phyloP scores from a whole-genome alignment of 176 grass and related monocot genomes.

The Elaeis guineensis region DNA sequence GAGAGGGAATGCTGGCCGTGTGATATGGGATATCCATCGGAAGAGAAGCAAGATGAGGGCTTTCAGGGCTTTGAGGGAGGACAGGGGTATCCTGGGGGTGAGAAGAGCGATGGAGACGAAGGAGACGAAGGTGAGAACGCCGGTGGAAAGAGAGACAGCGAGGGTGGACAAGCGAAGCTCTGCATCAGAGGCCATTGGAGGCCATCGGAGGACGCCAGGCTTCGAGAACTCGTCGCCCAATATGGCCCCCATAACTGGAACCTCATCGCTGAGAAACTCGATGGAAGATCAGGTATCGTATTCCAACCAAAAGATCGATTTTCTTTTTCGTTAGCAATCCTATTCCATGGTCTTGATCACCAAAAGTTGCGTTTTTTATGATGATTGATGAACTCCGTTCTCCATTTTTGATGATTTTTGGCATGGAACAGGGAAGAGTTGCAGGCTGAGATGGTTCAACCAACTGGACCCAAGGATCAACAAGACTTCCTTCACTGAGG shows the following conservation, averaged over 20 bases:
- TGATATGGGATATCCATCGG: no score
- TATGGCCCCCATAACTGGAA: slow-evolving; percentile 16
- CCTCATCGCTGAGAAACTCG: slow-evolving; percentile 3
- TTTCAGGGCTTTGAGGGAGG: no score
- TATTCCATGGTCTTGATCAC: no score
- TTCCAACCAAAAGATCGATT: neutral
- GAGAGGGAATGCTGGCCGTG: no score
- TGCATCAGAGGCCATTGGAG: slow-evolving; percentile 12
- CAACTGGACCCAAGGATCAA: slow-evolving; percentile 23
- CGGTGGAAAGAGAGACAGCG: neutral
- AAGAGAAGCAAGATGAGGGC: no score
- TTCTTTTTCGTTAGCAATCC: no score
- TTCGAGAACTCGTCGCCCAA: slow-evolving; percentile 2
- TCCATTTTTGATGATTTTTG: no score
- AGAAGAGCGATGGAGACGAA: no score
- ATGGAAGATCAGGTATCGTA: slow-evolving; percentile 6
- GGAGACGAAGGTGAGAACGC: no score
- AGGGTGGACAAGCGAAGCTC: neutral
- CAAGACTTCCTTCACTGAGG: slow-evolving; percentile 13
- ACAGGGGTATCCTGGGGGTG: no score
- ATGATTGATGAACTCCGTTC: no score
- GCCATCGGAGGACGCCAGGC: slow-evolving; percentile 12
- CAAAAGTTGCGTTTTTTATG: no score
- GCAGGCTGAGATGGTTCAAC: slow-evolving; percentile 24
- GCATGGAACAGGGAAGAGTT: slow-evolving; percentile 16